Base-by-base conservation (phyloP, 2,329 filamentous ascomycete genomes). In the Decorospora gaudefroyi region DNA sequence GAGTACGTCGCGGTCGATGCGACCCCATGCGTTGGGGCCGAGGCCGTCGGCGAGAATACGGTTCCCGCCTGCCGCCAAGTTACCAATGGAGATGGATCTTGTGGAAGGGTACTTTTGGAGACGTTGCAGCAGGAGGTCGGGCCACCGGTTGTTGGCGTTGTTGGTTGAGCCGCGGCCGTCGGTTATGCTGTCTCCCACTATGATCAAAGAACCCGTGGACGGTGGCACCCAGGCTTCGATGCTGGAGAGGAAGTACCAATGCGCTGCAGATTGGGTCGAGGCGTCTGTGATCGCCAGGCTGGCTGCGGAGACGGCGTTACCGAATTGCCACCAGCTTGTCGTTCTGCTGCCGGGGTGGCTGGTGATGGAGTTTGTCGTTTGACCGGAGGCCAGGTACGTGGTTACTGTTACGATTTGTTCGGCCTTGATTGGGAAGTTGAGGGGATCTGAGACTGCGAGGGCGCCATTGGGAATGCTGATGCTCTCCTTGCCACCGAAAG, bases 21-120 rank as follows among this genome's bases (percentile, higher is more conserved):
- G 79, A 27, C 76, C 72, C 21, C 85, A 69, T 0, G 81, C 76
- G 25, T 79, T 81, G 2, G 84, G 84, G 0, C 85, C 84, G 0
- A 85, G 73, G 0, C 84, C 80, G 37, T 84, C 82, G 7, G 71
- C 69, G 1, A 87, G 75, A 2, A 87, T 76, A 0, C 82, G 72
- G 65, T 87, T 87, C n/a, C 84, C 85, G 30, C 84, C 84, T 1
- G 84, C 84, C 1, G 83, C 84, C 66, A 86, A 80, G 69, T 87
- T 87, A 51, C 77, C 73, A 9, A 87, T 68, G 9, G 77, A 76
- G 36, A 87, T 75, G 48, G 77, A 69, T 15, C 68, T 71, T 32
- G 78, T 76, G 9, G 64, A 51, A 7, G 64, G 61, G 32, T 17
- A 34, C 31, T 57, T 74, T 61, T 53, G 75, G 59, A 58, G 80